These are phyloP conservation scores for Noccaea caerulescens DNA, from an alignment of 345 rosid genomes.

Conservation along the genomic window DNA sequence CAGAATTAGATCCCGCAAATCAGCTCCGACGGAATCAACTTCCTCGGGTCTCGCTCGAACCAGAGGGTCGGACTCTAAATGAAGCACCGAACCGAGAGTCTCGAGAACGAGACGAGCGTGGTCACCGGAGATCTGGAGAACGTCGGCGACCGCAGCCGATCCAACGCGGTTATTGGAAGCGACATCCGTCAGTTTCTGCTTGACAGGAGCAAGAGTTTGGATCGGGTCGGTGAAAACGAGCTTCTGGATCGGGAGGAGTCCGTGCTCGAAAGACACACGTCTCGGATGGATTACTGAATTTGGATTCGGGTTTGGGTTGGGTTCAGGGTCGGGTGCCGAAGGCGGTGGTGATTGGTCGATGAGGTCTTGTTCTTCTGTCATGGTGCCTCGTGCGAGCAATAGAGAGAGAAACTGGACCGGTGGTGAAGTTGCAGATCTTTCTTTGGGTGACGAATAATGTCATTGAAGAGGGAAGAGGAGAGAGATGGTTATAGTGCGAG, in stretches of 20 bases:
- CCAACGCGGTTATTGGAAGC: conserved; percentile 59
- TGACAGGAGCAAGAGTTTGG: conserved; percentile 70
- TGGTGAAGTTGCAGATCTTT: conserved; percentile 51
- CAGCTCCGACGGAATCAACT: conserved; percentile 73
- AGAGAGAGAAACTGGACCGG: conserved; percentile 38
- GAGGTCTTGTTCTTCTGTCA: conserved; percentile 54
- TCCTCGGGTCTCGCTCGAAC: conserved; percentile 58
- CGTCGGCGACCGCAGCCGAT: conserved; percentile 66
- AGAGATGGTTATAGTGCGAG: conserved; percentile 12
- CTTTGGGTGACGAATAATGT: conserved; percentile 39
- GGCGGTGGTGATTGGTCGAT: conserved; percentile 57
- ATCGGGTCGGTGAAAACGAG: conserved; percentile 87
- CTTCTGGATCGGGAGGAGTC: conserved; percentile 92
- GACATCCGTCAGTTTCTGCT: conserved; percentile 55
- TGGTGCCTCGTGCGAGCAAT: conserved; percentile 34
- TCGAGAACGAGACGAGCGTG: conserved; percentile 87
- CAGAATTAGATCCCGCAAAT: conserved; percentile 80
- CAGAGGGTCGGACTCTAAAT: conserved; percentile 74
- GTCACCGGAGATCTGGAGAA: conserved; percentile 87
- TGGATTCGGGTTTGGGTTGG: conserved; percentile 48
- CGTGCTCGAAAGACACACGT: conserved; percentile 95
- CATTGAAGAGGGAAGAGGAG: conserved; percentile 27
- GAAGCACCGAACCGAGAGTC: conserved; percentile 88
- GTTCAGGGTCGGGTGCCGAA: conserved; percentile 50
- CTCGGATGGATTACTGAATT: conserved; percentile 70